Percentiles rank a stretch among this genome's conserved stretches.
Conservation (phyloP, 768 basidiomycete species). For the Hemileccinum rubropunctum region DNA sequence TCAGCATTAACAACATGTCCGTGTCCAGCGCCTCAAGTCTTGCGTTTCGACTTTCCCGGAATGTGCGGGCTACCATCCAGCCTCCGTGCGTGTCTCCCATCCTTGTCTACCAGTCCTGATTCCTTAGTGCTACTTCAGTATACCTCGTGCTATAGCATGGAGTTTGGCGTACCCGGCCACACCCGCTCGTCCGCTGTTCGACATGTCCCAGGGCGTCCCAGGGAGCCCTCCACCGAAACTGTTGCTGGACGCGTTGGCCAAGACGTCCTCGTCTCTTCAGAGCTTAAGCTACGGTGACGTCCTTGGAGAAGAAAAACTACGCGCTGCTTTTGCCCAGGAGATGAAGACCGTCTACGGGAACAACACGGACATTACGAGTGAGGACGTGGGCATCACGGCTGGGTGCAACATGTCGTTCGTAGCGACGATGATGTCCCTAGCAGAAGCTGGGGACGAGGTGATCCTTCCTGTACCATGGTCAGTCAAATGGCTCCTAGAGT, state of each 20-base stretch:
- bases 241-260: conserved; percentile 48
- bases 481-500: neutral
- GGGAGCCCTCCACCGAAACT: conserved; percentile 56
- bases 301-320: conserved; percentile 53
- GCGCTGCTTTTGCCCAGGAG: conserved; percentile 55
- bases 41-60: conserved; percentile 39
- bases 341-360: conserved; percentile 58
- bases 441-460: conserved; percentile 67
- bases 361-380: conserved; percentile 47
- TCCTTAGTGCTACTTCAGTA: conserved; percentile 33
- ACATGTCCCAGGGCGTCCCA: conserved; percentile 77
- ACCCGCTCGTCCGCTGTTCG: conserved; percentile 49
- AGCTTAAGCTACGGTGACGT: conserved; percentile 58
- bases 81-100: conserved; percentile 41
- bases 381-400: conserved; percentile 19
- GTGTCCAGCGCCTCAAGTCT: conserved; percentile 3
- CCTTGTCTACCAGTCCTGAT: neutral
- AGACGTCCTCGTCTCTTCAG: conserved; percentile 39
- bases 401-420: conserved; percentile 77
- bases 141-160: conserved; percentile 61
- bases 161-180: conserved; percentile 42
- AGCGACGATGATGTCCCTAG: conserved; percentile 57
- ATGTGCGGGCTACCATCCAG: conserved; percentile 41
- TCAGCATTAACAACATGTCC: conserved; percentile 1
- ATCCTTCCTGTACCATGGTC: conserved; percentile 74